A percentile compares a stretch with the other conserved stretches of the same genome.
Conservation (phyloP, 176 grass and related monocot species). For the Triticum turgidum region DNA sequence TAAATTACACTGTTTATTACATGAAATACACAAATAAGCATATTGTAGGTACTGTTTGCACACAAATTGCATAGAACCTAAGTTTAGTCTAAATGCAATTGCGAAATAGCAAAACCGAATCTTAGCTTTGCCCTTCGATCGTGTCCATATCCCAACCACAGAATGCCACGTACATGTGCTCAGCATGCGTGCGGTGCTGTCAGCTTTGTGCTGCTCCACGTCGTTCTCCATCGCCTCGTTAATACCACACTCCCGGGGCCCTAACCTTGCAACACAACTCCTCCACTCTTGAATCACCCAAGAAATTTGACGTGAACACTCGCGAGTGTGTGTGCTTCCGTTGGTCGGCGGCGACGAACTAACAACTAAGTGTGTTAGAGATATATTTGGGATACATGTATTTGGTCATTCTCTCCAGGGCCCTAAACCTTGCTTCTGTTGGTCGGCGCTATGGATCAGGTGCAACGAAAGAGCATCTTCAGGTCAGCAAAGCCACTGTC, state of each 20-base stretch:
- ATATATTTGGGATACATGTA: too few relatives aligned
- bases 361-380: too few relatives aligned
- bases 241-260: background rate
- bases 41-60: too few relatives aligned
- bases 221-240: slow-evolving; percentile 25
- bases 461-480: slow-evolving; percentile 28
- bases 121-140: background rate
- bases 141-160: background rate
- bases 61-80: too few relatives aligned
- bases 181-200: background rate
- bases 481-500: background rate
- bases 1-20: too few relatives aligned
- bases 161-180: background rate
- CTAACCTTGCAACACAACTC: background rate
- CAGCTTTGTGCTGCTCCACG: slow-evolving; percentile 21
- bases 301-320: background rate
- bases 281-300: background rate
- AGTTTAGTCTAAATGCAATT: too few relatives aligned
- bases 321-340: background rate
- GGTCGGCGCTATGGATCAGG: slow-evolving; percentile 10
- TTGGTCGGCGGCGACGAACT: background rate
- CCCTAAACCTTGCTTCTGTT: too few relatives aligned
- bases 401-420: too few relatives aligned
- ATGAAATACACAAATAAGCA: too few relatives aligned
- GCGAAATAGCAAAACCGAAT: too few relatives aligned